Evolutionary conservation across 2,329 filamentous ascomycete genomes (phyloP), one percentile per base, ranked within the genome.

Genomic region (Chaetomiaceae sp.): DNA sequence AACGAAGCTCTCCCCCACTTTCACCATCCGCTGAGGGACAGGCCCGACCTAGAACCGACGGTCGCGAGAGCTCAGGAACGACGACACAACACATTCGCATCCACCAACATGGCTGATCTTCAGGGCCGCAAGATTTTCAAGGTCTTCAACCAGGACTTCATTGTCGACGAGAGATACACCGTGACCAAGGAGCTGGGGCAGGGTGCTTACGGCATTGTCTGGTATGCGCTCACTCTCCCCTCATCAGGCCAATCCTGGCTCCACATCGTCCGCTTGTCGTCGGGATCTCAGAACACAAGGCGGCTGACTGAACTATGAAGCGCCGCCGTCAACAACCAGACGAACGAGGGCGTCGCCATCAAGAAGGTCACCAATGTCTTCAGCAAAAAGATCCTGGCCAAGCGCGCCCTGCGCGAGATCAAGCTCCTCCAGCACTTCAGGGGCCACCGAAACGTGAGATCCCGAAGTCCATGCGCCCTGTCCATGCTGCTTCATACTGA

Each of bases 341-440:
- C 88, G 29, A 87, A 84, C 66, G 94, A 99, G 70, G 91, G 92
- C 37, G 91, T 99, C 59, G 94, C 94, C 66, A 94, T 99, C 79
- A 99, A 99, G 76, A 99, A 99, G 76, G 90, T 99, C 71, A 99
- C 94, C 77, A 99, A 99, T 88, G 92, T 99, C 66, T 99, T 99
- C 75, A 96, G 91, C 82, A 99, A 99, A 78, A 97, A 97, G 84
- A 99, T 99, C 64, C 81, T 99, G 63, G 94, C 94, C 66, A 99
- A 99, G 84, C 89, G 94, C 68, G 94, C 94, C 46, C 75, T 99
- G 78, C 85, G 94, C 72, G 94, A 99, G 77, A 97, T 99, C 75
- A 99, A 97, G 82, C 82, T 99, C 64, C 80, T 99, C 61, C 92
- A 97, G 77, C 94, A 99, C 74, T 99, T 99, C 77, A 83, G 94